Evolutionary conservation across 2,329 filamentous ascomycete species (phyloP).

Genomic region (Biscogniauxia marginata): DNA sequence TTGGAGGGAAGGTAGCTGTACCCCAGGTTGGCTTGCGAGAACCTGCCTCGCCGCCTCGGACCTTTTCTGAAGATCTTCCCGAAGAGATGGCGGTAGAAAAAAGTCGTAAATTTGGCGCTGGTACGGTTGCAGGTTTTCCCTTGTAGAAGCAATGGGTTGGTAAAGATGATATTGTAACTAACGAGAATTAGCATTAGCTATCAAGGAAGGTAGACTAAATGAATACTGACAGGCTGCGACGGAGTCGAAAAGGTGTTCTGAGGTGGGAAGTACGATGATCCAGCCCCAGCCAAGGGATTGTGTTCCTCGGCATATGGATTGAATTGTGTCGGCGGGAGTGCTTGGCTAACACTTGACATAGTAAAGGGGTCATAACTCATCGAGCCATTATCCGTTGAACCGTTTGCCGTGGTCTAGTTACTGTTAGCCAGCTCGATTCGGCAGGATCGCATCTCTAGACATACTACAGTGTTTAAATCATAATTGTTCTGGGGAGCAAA

Average conservation of each 20-base stretch:
- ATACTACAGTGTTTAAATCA: constrained; percentile 50
- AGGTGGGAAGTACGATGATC: constrained; percentile 66
- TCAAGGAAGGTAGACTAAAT: constrained; percentile 1
- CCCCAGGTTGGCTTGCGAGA: constrained; percentile 63
- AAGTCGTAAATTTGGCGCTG: constrained; percentile 88
- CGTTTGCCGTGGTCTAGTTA: constrained; percentile 26
- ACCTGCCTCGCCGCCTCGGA: constrained; percentile 81
- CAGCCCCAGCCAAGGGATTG: constrained; percentile 52
- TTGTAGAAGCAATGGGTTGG: constrained; percentile 73
- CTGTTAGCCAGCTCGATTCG: constrained; percentile 14
- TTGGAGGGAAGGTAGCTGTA: constrained; percentile 73
- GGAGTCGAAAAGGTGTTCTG: constrained; percentile 51
- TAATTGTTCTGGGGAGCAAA: constrained; percentile 58
- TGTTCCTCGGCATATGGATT: constrained; percentile 81
- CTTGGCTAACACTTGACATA: constrained; percentile 55
- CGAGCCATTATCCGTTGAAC: constrained; percentile 28
- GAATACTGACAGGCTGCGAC: constrained; percentile 56
- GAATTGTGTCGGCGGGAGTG: constrained; percentile 50
- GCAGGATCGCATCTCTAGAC: constrained; percentile 13
- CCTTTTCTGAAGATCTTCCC: constrained; percentile 88
- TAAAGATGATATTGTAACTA: constrained; percentile 91
- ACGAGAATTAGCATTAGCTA: constrained; percentile 18
- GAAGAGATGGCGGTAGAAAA: constrained; percentile 81
- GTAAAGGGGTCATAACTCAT: constrained; percentile 63
- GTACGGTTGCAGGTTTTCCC: constrained; percentile 76